phyloP scores from a whole-genome alignment of 495 filamentous ascomycete genomes.

The Amphirosellinia nigrospora region DNA sequence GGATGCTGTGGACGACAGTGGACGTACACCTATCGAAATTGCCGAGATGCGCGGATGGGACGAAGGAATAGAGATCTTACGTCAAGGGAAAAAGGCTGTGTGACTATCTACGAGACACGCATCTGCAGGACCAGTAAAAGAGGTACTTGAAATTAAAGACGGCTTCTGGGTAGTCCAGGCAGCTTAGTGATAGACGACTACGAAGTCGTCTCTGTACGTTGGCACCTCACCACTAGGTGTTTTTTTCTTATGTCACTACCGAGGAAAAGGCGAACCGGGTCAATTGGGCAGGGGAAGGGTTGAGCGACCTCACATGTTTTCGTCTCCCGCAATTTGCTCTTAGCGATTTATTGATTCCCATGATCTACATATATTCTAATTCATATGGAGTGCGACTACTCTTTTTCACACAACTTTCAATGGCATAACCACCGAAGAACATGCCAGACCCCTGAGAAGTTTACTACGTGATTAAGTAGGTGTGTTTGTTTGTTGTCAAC shows the following conservation, averaged over 20 bases:
- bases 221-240: neutral
- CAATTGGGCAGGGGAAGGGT: neutral
- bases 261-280: neutral
- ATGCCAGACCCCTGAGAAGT: neutral
- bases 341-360: neutral
- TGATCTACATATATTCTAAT: neutral
- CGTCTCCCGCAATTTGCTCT: neutral
- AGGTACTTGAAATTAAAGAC: slow-evolving; percentile 14
- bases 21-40: slow-evolving; percentile 46
- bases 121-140: slow-evolving; percentile 10
- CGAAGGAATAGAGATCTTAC: slow-evolving; percentile 39
- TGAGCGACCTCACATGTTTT: neutral
- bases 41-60: slow-evolving; percentile 46
- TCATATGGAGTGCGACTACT: neutral
- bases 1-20: slow-evolving; percentile 46
- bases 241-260: neutral
- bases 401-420: neutral
- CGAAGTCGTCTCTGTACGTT: neutral
- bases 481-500: neutral
- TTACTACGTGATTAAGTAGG: neutral
- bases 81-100: slow-evolving; percentile 23
- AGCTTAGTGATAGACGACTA: neutral
- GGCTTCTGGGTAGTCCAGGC: slow-evolving; percentile 13
- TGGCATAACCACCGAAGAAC: neutral
- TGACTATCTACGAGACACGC: slow-evolving; percentile 23